Conservation (phyloP, 345 rosid species). For the Nephelium lappaceum region DNA sequence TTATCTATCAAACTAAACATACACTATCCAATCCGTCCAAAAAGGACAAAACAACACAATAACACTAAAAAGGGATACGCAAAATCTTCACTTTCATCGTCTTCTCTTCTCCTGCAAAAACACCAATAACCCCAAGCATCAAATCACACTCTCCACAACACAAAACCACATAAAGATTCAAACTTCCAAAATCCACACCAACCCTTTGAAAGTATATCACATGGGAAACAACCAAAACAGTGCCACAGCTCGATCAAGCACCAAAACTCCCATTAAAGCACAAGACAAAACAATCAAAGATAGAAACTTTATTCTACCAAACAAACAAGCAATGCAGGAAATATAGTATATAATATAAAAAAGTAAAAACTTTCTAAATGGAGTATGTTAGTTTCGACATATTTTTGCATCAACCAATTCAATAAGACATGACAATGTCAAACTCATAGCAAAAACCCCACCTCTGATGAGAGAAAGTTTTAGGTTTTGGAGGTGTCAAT, state of each 20-base stretch:
- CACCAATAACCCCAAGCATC: not conserved
- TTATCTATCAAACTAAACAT: not conserved
- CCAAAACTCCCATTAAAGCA: not conserved
- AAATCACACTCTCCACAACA: not conserved
- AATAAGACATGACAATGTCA: too few relatives aligned
- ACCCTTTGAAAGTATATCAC: not conserved
- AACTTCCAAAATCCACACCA: not conserved
- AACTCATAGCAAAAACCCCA: not conserved
- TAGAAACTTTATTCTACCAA: not conserved
- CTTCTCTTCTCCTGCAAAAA: constrained; percentile 31
- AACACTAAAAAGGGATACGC: constrained; percentile 49
- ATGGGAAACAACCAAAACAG: too few relatives aligned
- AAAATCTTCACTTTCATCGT: constrained; percentile 63
- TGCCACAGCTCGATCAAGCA: not conserved
- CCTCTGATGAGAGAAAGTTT: not conserved
- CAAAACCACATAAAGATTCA: not conserved
- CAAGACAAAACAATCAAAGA: not conserved
- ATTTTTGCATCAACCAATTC: not conserved
- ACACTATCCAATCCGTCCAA: too few relatives aligned
- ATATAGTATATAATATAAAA: too few relatives aligned
- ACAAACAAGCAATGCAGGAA: not conserved
- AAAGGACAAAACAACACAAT: too few relatives aligned
- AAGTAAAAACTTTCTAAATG: too few relatives aligned
- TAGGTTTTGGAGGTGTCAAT: too few relatives aligned
- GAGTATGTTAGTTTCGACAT: too few relatives aligned